Percentiles rank a stretch among this genome's conserved stretches.
Evolutionary conservation across 768 basidiomycete genomes (phyloP).

Genomic region (Rubroboletus pulcherrimus): DNA sequence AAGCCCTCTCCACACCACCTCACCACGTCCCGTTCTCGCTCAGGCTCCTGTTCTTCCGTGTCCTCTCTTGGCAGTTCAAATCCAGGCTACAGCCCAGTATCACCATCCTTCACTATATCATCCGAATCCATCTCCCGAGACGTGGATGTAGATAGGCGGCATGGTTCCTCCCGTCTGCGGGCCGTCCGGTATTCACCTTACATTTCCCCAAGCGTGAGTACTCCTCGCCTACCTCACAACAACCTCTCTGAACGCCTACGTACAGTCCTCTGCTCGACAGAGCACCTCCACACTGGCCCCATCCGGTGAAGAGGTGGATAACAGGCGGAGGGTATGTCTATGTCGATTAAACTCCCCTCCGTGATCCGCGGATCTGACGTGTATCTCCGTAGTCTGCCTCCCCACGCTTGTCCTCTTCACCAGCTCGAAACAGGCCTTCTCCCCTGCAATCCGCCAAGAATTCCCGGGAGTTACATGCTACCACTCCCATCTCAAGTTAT

Average conservation of each 20-base stretch:
- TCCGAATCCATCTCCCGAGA: conserved; percentile 26
- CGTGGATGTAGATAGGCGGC: conserved; percentile 29
- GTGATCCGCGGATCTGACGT: conserved; percentile 32
- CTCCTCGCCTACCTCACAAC: neutral
- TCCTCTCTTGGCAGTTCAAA: conserved; percentile 39
- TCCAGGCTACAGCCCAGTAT: conserved; percentile 28
- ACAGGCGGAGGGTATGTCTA: conserved; percentile 34
- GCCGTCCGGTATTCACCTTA: conserved; percentile 31
- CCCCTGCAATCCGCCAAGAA: conserved; percentile 46
- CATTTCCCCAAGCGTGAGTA: conserved; percentile 25
- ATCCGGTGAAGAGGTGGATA: conserved; percentile 25
- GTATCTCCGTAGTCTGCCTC: conserved; percentile 31
- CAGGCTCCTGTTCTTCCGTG: conserved; percentile 45
- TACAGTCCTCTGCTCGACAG: conserved; percentile 41
- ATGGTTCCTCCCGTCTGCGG: conserved; percentile 25
- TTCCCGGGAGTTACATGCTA: conserved; percentile 54
- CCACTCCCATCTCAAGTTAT: conserved; percentile 76
- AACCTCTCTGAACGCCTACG: neutral
- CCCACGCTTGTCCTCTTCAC: conserved; percentile 39
- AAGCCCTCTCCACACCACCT: conserved; percentile 31
- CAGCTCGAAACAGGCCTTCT: conserved; percentile 41
- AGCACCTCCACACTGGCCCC: conserved; percentile 38
- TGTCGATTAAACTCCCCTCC: conserved; percentile 31
- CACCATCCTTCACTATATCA: conserved; percentile 36
- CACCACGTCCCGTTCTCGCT: conserved; percentile 28